Conservation (phyloP, 306 rosid genomes). For the Vachellia pachyceras region DNA sequence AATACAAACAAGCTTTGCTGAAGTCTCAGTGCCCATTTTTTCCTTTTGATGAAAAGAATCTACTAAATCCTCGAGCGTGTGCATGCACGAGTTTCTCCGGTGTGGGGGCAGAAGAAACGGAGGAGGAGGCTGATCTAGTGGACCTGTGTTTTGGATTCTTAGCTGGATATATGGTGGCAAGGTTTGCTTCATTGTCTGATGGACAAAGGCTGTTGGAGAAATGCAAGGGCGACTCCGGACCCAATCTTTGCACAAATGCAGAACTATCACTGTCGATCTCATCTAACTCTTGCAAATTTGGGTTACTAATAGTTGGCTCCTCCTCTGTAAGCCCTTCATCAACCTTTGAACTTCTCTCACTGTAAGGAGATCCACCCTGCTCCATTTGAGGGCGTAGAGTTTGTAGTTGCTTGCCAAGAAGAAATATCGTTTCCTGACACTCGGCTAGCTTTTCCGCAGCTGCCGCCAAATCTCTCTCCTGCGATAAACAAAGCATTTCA, state of each 20-base stretch:
- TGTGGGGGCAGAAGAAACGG: slow-evolving; percentile 75
- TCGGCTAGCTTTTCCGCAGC: slow-evolving; percentile 96
- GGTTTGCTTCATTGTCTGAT: slow-evolving; percentile 65
- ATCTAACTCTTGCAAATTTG: slow-evolving; percentile 54
- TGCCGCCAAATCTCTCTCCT: slow-evolving; percentile 87
- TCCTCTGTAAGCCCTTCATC: slow-evolving; percentile 61
- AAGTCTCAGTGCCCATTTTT: slow-evolving; percentile 68
- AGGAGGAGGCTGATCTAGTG: slow-evolving; percentile 74
- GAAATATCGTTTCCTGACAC: slow-evolving; percentile 98
- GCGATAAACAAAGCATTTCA: slow-evolving; percentile 34
- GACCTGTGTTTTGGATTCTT: slow-evolving; percentile 63
- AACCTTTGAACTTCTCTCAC: slow-evolving; percentile 56
- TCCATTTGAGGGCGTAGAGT: slow-evolving; percentile 79
- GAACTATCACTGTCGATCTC: slow-evolving; percentile 64
- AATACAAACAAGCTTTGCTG: slow-evolving; percentile 36
- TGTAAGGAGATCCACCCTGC: slow-evolving; percentile 51
- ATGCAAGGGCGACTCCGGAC: slow-evolving; percentile 68
- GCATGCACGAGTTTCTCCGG: slow-evolving; percentile 83
- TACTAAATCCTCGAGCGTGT: slow-evolving; percentile 78
- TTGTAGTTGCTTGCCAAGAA: slow-evolving; percentile 92
- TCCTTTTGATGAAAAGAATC: slow-evolving; percentile 93
- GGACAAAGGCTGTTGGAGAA: slow-evolving; percentile 57
- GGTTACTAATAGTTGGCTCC: slow-evolving; percentile 59
- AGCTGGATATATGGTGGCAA: slow-evolving; percentile 55
- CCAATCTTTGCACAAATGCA: slow-evolving; percentile 51